Conservation (phyloP, 345 rosid genomes). For the Pelargonium nanum region DNA sequence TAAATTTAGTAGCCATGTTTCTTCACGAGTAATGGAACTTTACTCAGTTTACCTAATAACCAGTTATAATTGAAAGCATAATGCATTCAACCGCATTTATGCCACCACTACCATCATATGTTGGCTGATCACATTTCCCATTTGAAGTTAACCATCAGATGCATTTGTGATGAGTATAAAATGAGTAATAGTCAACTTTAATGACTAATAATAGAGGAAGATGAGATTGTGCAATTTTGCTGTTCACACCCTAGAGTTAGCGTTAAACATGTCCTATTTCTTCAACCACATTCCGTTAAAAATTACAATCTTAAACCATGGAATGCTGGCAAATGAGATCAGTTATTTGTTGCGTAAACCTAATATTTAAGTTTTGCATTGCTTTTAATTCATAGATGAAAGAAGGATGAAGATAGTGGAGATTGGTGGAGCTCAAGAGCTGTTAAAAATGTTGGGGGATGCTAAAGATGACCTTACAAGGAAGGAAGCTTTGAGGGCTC, state of each 20-base stretch:
- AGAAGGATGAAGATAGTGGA: slow-evolving; percentile 87
- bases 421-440: slow-evolving; percentile 78
- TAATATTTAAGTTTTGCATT: slow-evolving; percentile 2
- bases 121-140: no score
- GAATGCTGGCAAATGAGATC: background rate
- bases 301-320: background rate
- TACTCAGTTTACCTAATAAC: background rate
- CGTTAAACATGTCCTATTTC: no score
- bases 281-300: no score
- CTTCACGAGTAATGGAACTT: background rate
- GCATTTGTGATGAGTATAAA: no score
- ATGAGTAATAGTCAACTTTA: no score
- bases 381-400: slow-evolving; percentile 36
- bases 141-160: no score
- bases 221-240: no score
- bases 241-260: no score
- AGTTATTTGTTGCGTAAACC: background rate
- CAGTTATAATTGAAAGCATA: background rate
- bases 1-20: slow-evolving; percentile 11
- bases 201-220: no score
- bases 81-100: no score
- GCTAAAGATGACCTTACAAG: slow-evolving; percentile 77
- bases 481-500: slow-evolving; percentile 74
- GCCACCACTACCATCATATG: no score
- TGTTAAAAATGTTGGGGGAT: slow-evolving; percentile 57